Percentiles rank a stretch among this genome's conserved stretches.
These are phyloP conservation scores for Ensete glaucum DNA, from an alignment of 176 grass and related monocot species.

Conservation along the genomic window DNA sequence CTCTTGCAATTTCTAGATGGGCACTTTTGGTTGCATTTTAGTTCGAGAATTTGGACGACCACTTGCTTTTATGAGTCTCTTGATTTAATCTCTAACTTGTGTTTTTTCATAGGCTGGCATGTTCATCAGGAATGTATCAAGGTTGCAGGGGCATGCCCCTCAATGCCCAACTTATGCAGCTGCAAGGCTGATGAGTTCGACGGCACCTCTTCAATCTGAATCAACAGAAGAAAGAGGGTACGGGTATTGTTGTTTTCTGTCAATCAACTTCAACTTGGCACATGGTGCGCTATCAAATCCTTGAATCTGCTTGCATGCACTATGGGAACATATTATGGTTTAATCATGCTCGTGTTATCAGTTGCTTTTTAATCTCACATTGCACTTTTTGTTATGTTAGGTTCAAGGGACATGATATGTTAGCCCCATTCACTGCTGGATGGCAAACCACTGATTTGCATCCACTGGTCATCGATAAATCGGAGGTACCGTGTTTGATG, in stretches of 20 bases:
- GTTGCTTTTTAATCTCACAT: not conserved
- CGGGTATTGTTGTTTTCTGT: not conserved
- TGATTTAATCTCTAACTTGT: not conserved
- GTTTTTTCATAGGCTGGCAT: slow-evolving; percentile 31
- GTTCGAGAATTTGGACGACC: not conserved
- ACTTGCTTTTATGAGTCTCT: not conserved
- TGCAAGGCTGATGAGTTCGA: slow-evolving; percentile 48
- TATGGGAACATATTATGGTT: not conserved
- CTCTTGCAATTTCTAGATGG: no score
- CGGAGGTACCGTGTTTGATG: slow-evolving; percentile 40
- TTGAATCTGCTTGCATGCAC: not conserved
- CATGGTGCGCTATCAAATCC: slow-evolving; percentile 1
- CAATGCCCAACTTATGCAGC: slow-evolving; percentile 27
- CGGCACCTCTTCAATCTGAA: slow-evolving; percentile 34
- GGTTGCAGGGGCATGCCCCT: slow-evolving; percentile 29
- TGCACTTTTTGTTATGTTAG: slow-evolving; percentile 15
- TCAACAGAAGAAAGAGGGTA: slow-evolving; percentile 72
- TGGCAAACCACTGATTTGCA: slow-evolving; percentile 87
- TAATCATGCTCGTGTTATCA: slow-evolving; percentile 1
- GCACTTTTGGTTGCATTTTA: not conserved
- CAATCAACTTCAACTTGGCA: slow-evolving; percentile 4
- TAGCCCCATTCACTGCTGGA: slow-evolving; percentile 96
- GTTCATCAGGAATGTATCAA: slow-evolving; percentile 36
- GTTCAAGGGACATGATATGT: slow-evolving; percentile 95
- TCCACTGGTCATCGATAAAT: slow-evolving; percentile 80